A percentile compares a stretch with the other conserved stretches of the same genome.
These are phyloP conservation scores for Lactarius sp. DNA, from an alignment of 768 basidiomycete species.

Conservation along the genomic window DNA sequence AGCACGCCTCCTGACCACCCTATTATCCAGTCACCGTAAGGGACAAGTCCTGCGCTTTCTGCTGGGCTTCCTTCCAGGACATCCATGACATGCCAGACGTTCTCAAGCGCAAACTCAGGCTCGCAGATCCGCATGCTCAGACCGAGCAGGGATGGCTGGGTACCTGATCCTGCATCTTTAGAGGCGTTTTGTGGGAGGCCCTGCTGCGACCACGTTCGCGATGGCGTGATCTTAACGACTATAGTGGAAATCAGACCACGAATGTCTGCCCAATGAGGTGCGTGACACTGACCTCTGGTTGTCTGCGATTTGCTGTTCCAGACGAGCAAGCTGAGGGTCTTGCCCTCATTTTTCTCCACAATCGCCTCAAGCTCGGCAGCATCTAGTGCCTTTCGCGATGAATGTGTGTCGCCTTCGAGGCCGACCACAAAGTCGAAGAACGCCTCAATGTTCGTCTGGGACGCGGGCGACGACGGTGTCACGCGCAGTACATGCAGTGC, in stretches of 20 bases:
- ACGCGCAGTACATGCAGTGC: conserved; percentile 88
- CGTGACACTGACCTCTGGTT: conserved; percentile 51
- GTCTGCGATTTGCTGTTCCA: conserved; percentile 79
- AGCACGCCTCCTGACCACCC: conserved; percentile 96
- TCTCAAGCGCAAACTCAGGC: conserved; percentile 82
- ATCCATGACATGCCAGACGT: conserved; percentile 98
- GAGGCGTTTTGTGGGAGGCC: conserved; percentile 36
- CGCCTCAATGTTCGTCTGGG: conserved; percentile 77
- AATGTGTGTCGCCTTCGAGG: conserved; percentile 63
- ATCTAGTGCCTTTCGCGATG: conserved; percentile 53
- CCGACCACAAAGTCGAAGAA: conserved; percentile 98
- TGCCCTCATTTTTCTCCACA: conserved; percentile 77
- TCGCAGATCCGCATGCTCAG: conserved; percentile 91
- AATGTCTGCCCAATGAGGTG: neutral
- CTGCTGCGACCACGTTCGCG: conserved; percentile 70
- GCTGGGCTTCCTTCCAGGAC: conserved; percentile 95
- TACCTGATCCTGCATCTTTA: conserved; percentile 38
- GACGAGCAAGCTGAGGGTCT: conserved; percentile 62
- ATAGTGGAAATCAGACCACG: conserved; percentile 13
- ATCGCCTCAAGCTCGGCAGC: conserved; percentile 70
- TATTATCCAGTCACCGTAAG: conserved; percentile 73
- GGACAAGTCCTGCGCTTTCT: conserved; percentile 93
- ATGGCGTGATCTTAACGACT: conserved; percentile 86
- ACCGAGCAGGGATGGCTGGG: conserved; percentile 87
- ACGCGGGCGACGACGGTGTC: conserved; percentile 84